These are phyloP conservation scores for Gypsophila paniculata DNA, from an alignment of 179 eudicot species.

Conservation along the genomic window DNA sequence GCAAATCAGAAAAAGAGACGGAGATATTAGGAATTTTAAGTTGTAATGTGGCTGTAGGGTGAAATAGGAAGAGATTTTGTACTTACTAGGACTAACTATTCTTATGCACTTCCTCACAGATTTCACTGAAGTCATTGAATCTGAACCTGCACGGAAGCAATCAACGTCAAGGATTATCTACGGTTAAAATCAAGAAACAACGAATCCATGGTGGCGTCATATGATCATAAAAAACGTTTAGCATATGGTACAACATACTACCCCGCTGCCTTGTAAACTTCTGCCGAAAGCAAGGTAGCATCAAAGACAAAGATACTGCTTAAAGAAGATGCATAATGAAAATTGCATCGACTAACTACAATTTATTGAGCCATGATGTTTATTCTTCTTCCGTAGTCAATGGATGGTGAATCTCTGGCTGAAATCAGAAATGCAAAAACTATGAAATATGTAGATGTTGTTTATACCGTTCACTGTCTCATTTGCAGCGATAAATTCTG, in stretches of 20 bases:
- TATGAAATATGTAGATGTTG: background rate
- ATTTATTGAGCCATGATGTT: too few species aligned
- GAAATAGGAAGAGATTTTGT: background rate
- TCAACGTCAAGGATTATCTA: background rate
- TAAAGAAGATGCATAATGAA: too few species aligned
- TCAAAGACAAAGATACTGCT: too few species aligned
- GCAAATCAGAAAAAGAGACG: slow-evolving; percentile 11
- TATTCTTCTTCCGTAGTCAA: too few species aligned
- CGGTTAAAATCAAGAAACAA: background rate
- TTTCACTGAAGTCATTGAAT: slow-evolving; percentile 51
- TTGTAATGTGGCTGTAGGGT: background rate
- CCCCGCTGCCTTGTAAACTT: too few species aligned
- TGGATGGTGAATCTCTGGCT: too few species aligned
- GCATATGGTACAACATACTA: too few species aligned
- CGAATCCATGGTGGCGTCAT: background rate
- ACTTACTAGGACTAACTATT: slow-evolving; percentile 70
- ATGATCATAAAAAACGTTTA: background rate
- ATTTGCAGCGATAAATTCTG: slow-evolving; percentile 43
- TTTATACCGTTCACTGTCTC: slow-evolving; percentile 37
- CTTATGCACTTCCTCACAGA: slow-evolving; percentile 59
- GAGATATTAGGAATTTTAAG: background rate
- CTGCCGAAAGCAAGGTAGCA: too few species aligned
- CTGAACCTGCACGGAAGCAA: slow-evolving; percentile 38
- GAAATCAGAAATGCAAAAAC: too few species aligned
- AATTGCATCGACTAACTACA: too few species aligned